Base-by-base conservation (phyloP, 2,329 filamentous ascomycete genomes). In the Colletotrichum eleusines region DNA sequence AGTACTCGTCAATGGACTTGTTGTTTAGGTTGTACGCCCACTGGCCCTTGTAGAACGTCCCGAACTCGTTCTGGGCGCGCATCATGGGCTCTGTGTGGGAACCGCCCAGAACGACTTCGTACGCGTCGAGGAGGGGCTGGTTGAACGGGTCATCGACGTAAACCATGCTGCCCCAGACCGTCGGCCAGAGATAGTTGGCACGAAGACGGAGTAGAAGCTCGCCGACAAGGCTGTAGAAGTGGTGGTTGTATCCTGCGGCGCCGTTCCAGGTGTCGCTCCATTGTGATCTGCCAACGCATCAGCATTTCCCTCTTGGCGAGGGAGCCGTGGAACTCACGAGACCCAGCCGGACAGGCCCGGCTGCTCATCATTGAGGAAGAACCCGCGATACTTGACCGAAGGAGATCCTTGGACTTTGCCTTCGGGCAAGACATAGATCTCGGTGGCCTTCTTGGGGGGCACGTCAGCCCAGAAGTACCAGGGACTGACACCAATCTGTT, bases 171-270 rank as follows among this genome's bases (percentile, higher is more conserved):
- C 86, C 87, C 92, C 91, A 94, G 77, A 89, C 84, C 1, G 91
- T 87, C 0, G 92, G 92, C 92, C 92, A 94, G 60, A 94, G 82
- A 75, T 93, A 94, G 78, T 94, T 94, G 20, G 91, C 91, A 46
- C 89, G 86, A 35, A 92, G 84, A 8, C 92, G 86, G 7, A 94
- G 86, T 1, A 94, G 81, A 1, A 94, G 83, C 80, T 94, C 92
- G 72, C 92, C 93, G 26, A 94, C 88, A 26, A 87, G 86, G 5
- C 86, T 81, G 79, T 94, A 93, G 78, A 94, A 92, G 5, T 87
- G 85, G n/a, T 87, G 83, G 67, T 88, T 88, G 72, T 84, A 87
- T 2, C 84, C 85, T 6, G 80, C 71, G 3, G 82, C 81, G 42
- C 84, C 81, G 69, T 82, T 83, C n/a, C 80, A 81, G 0, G 83